A percentile compares a stretch with the other conserved stretches of the same genome.
Evolutionary conservation across 1,284 basidiomycete genomes (phyloP).

Genomic region (Melampsora abietis-canadensis): DNA sequence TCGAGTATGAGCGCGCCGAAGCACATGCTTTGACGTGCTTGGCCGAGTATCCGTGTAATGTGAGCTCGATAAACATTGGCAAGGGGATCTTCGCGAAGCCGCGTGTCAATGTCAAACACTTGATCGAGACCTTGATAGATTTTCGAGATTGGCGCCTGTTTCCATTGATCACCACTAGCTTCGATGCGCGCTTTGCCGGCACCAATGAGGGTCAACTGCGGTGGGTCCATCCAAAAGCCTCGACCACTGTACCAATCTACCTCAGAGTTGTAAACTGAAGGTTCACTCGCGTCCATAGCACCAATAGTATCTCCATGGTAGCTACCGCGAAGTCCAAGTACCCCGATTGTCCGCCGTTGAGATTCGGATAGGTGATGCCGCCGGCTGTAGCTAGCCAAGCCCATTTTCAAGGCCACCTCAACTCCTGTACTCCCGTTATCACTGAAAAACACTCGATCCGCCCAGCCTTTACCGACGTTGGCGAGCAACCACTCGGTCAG

Average conservation of each 20-base stretch:
- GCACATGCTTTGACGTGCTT: conserved; percentile 48
- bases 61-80: conserved; percentile 65
- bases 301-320: conserved; percentile 99
- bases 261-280: conserved; percentile 71
- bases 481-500: conserved; percentile 70
- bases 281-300: conserved; percentile 89
- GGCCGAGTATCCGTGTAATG: conserved; percentile 57
- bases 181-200: conserved; percentile 63
- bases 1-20: conserved; percentile 79
- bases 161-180: conserved; percentile 55
- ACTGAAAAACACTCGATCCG: conserved; percentile 81
- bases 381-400: conserved; percentile 67
- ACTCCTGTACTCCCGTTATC: conserved; percentile 94
- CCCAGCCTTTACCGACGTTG: conserved; percentile 72
- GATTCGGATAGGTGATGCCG: conserved; percentile 56
- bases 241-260: conserved; percentile 94
- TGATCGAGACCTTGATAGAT: conserved; percentile 59
- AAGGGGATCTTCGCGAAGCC: conserved; percentile 63
- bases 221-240: conserved; percentile 90
- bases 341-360: conserved; percentile 65
- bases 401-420: conserved; percentile 97
- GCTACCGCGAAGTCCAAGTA: conserved; percentile 84
- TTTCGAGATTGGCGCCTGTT: conserved; percentile 12
- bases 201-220: conserved; percentile 65
- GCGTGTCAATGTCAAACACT: conserved; percentile 69